A percentile compares a stretch with the other conserved stretches of the same genome.
These are phyloP conservation scores for Colletotrichum sp. DNA, from an alignment of 2,329 filamentous ascomycete species.

Conservation along the genomic window DNA sequence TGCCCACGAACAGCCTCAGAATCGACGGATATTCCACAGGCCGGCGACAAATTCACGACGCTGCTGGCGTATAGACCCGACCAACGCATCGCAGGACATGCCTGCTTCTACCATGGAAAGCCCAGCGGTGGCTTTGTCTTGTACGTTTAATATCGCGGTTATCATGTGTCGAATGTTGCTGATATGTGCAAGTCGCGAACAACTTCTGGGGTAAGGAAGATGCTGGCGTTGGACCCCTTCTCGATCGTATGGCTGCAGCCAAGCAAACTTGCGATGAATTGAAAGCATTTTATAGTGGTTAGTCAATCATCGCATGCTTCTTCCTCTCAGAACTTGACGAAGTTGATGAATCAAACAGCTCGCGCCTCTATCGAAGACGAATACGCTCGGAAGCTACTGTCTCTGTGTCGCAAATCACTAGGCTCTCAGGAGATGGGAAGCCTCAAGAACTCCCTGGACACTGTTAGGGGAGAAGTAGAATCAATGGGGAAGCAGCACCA, in stretches of 20 bases:
- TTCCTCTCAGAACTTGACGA: background rate
- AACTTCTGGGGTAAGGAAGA: conserved; percentile 99
- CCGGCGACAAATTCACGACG: background rate
- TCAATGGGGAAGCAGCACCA: conserved; percentile 94
- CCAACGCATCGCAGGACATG: conserved; percentile 45
- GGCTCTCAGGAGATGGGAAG: conserved; percentile 88
- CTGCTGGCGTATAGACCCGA: background rate
- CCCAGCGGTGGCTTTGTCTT: conserved; percentile 72
- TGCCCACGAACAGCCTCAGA: background rate
- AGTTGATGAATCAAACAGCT: conserved; percentile 51
- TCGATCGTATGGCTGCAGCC: conserved; percentile 92
- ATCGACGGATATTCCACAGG: background rate
- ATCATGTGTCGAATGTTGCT: background rate
- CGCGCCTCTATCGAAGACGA: conserved; percentile 96
- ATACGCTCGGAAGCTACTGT: conserved; percentile 87
- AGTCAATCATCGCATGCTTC: conserved; percentile 24
- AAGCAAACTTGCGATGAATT: conserved; percentile 96
- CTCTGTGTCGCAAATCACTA: conserved; percentile 84
- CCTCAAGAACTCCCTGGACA: conserved; percentile 83
- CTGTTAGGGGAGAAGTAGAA: conserved; percentile 87
- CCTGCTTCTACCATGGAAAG: conserved; percentile 65
- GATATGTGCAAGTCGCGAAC: conserved; percentile 79
- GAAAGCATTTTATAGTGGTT: conserved; percentile 86
- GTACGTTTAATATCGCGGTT: conserved; percentile 44
- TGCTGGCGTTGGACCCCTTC: conserved; percentile 87